Percentiles rank a stretch among this genome's conserved stretches.
Evolutionary conservation across 2,329 filamentous ascomycete species (phyloP).

Genomic region (Apiospora hydei): DNA sequence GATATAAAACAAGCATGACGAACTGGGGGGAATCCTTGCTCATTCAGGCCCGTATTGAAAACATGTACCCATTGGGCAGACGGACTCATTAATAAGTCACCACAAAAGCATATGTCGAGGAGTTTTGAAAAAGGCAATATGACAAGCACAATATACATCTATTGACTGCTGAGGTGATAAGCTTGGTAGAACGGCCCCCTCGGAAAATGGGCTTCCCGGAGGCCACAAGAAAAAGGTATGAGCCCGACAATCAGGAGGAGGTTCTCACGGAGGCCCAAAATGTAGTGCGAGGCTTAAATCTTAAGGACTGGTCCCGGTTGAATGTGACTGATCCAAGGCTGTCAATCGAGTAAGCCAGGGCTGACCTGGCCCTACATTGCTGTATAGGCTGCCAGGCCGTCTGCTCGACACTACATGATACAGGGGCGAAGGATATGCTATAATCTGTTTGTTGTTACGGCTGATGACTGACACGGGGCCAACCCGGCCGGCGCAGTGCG

Average conservation of each 20-base stretch:
- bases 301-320: neutral
- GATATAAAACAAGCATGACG: too few species aligned
- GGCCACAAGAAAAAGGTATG: neutral
- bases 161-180: neutral
- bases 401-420: neutral
- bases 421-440: neutral
- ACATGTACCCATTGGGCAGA: neutral
- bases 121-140: neutral
- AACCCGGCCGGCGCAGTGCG: neutral
- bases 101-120: neutral
- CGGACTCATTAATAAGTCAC: too few species aligned
- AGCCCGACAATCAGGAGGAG: neutral
- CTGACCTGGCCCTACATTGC: neutral
- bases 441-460: neutral
- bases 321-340: neutral
- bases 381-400: too few species aligned
- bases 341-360: neutral
- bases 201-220: neutral
- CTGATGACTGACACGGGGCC: neutral
- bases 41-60: neutral
- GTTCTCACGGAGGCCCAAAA: slow-evolving; percentile 3
- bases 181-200: neutral
- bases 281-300: neutral
- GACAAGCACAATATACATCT: neutral
- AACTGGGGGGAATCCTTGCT: too few species aligned